Evolutionary conservation across 2,329 filamentous ascomycete genomes (phyloP).

Genomic region (Fusarium lateritium): DNA sequence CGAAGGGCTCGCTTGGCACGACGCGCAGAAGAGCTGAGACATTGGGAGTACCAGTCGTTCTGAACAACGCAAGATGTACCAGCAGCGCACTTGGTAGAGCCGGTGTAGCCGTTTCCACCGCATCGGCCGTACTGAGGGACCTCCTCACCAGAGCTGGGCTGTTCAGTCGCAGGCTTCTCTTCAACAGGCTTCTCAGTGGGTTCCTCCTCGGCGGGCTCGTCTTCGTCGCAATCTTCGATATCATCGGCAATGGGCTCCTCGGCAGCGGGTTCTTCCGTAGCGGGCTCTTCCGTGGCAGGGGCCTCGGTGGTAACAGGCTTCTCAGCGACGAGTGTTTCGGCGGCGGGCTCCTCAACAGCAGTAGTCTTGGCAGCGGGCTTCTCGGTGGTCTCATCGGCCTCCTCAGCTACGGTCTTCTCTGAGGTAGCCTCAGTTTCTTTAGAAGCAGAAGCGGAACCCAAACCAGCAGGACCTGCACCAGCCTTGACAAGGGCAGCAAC

Average conservation of each 20-base stretch:
- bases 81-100: conserved; percentile 20
- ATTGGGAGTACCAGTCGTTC: conserved; percentile 38
- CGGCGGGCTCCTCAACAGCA: neutral
- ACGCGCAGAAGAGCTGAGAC: conserved; percentile 12
- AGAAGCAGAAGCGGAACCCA: conserved; percentile 16
- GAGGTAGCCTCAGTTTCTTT: neutral
- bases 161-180: no score
- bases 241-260: neutral
- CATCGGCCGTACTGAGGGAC: conserved; percentile 30
- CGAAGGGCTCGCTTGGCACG: conserved; percentile 20
- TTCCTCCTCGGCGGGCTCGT: neutral
- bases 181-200: neutral
- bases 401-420: neutral
- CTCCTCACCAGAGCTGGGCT: conserved; percentile 8
- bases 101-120: conserved; percentile 28
- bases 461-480: conserved; percentile 25
- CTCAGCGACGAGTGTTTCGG: neutral
- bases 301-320: neutral
- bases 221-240: neutral
- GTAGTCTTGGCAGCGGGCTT: neutral
- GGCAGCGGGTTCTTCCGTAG: neutral
- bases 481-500: conserved; percentile 49
- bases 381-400: neutral
- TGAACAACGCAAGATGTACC: conserved; percentile 31
- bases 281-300: neutral